phyloP scores from a whole-genome alignment of 176 grass and related monocot genomes.

The Eragrostis curvula region DNA sequence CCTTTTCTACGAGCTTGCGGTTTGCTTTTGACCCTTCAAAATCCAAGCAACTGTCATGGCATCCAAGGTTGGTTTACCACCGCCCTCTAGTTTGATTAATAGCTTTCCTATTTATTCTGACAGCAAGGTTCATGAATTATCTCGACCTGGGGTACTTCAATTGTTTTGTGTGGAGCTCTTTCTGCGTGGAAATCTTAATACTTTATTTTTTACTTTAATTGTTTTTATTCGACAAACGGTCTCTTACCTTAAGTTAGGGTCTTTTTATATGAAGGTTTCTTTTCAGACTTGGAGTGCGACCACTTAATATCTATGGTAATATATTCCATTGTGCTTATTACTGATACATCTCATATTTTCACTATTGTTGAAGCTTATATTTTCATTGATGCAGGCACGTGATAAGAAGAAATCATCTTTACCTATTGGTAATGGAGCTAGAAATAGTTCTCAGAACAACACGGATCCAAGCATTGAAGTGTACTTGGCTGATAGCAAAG shows the following conservation, averaged over 20 bases:
- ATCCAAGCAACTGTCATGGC: constrained; percentile 70
- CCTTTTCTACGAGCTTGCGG: constrained; percentile 24
- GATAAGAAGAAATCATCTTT: constrained; percentile 50
- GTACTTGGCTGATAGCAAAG: constrained; percentile 54
- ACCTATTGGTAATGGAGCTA: constrained; percentile 39
- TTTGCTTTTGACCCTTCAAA: constrained; percentile 70
- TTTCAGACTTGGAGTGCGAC: constrained; percentile 71
- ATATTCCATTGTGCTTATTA: constrained; percentile 21
- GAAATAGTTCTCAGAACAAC: constrained; percentile 44
- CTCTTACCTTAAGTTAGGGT: constrained; percentile 84
- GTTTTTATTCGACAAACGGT: constrained; percentile 44
- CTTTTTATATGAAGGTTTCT: constrained; percentile 95
- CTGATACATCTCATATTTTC: constrained; percentile 23
- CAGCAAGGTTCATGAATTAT: constrained; percentile 10
- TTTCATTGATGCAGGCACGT: constrained; percentile 56
- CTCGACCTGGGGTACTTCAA: not conserved
- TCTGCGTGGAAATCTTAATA: constrained; percentile 2
- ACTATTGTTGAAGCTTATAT: constrained; percentile 2
- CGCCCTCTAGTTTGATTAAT: constrained; percentile 4
- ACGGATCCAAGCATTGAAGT: constrained; percentile 27
- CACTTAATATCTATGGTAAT: constrained; percentile 87
- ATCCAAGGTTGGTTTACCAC: constrained; percentile 61
- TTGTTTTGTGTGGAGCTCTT: not conserved
- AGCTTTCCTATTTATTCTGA: constrained; percentile 14
- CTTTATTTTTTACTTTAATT: not conserved